Evolutionary conservation across 441 rosid species (phyloP).

Genomic region (Gossypium lobatum): DNA sequence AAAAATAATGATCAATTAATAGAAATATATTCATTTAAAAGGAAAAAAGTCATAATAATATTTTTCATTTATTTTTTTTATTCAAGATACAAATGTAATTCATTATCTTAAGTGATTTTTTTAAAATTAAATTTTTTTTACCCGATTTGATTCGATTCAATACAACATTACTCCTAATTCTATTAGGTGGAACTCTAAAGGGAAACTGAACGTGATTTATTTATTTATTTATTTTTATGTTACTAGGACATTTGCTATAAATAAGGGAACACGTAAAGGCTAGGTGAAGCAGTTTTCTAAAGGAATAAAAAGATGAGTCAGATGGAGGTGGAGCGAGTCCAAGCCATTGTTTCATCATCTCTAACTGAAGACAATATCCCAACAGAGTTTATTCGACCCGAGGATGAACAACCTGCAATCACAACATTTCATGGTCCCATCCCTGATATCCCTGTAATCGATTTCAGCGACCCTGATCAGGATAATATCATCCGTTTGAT

Average conservation of each 20-base stretch:
- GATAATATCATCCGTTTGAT: constrained; percentile 22
- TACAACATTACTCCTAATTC: no score
- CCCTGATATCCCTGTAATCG: constrained; percentile 49
- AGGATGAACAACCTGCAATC: constrained; percentile 43
- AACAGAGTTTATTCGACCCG: constrained; percentile 41
- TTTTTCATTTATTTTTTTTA: no score
- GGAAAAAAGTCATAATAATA: no score
- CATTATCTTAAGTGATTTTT: no score
- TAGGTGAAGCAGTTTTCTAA: background rate
- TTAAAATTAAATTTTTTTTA: no score
- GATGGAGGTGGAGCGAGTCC: constrained; percentile 45
- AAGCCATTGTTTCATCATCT: constrained; percentile 34
- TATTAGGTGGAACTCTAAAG: no score
- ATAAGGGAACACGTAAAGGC: background rate
- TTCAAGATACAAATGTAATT: no score
- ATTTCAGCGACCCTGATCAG: constrained; percentile 24
- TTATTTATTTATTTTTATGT: background rate
- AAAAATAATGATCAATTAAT: no score
- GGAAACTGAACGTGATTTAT: background rate
- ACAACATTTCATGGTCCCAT: constrained; percentile 40
- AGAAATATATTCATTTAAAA: no score
- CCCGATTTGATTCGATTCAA: no score
- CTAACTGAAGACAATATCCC: constrained; percentile 30
- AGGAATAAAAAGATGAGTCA: background rate
- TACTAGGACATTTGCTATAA: background rate